These are phyloP conservation scores for Trichomonas gallinae DNA, from an alignment of 208 protist species.

Conservation along the genomic window DNA sequence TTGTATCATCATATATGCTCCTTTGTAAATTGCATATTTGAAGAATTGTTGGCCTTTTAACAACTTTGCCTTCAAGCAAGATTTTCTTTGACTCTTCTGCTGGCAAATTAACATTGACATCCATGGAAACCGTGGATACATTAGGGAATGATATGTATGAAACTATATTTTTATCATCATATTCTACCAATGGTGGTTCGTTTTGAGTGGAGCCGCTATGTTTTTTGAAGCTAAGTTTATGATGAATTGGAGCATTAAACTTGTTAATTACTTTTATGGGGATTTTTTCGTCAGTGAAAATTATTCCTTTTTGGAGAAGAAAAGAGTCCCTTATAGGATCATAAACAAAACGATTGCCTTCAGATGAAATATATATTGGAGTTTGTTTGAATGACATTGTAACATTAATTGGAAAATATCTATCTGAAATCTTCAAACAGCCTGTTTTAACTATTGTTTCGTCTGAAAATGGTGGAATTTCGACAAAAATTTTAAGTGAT, in stretches of 20 bases:
- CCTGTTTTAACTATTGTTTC: too few relatives aligned
- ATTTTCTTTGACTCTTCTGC: not conserved
- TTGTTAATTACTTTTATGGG: not conserved
- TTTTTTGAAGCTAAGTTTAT: not conserved
- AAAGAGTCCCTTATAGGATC: not conserved
- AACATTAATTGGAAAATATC: not conserved
- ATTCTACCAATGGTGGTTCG: not conserved
- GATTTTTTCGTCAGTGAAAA: not conserved
- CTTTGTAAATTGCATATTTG: not conserved
- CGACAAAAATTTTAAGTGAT: too few relatives aligned
- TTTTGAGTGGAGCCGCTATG: not conserved
- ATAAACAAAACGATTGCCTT: not conserved
- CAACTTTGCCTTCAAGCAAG: not conserved
- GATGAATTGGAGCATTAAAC: not conserved
- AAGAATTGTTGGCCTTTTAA: not conserved
- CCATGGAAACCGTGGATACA: not conserved
- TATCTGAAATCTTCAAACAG: not conserved
- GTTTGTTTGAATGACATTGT: not conserved
- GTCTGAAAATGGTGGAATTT: too few relatives aligned
- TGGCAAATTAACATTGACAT: not conserved
- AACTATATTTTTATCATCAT: not conserved
- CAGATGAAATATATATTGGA: not conserved
- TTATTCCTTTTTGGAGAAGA: not conserved
- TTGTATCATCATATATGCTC: not conserved
- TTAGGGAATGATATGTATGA: not conserved